phyloP scores from a whole-genome alignment of 345 rosid species.

The Lepidium aucheri region DNA sequence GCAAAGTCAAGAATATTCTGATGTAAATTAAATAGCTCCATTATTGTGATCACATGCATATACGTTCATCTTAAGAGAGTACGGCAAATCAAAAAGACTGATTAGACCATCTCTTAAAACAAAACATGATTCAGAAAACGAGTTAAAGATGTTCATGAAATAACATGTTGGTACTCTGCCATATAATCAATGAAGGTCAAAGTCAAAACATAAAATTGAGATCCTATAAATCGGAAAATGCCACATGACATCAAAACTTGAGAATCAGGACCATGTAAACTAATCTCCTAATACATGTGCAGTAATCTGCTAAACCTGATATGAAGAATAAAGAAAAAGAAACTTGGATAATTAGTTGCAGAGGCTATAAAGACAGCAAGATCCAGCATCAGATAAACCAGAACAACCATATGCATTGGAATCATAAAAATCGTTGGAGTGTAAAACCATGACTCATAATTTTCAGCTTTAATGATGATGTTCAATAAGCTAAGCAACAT shows the following conservation, averaged over 20 bases:
- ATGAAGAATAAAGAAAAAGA: not conserved
- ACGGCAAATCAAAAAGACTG: conserved; percentile 18
- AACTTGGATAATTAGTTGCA: not conserved
- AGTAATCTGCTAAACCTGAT: conserved; percentile 12
- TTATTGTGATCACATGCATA: conserved; percentile 23
- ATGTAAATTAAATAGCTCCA: conserved; percentile 10
- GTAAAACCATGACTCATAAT: not conserved
- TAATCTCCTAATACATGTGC: conserved; percentile 5
- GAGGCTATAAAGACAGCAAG: conserved; percentile 13
- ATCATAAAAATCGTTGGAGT: conserved; percentile 7
- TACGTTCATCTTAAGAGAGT: conserved; percentile 17
- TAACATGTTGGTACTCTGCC: not conserved
- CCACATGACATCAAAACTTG: conserved; percentile 15
- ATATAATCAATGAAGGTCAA: conserved; percentile 16
- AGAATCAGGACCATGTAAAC: conserved; percentile 1
- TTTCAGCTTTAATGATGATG: not conserved
- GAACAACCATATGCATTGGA: conserved; percentile 14
- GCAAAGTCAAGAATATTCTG: not conserved
- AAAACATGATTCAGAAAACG: not conserved
- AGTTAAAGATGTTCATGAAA: not conserved
- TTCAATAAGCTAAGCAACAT: conserved; percentile 8
- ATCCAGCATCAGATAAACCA: conserved; percentile 10
- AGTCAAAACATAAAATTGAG: conserved; percentile 25
- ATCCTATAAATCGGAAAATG: conserved; percentile 24
- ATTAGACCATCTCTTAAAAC: not conserved